These are phyloP conservation scores for Neoboletus subvelutipes DNA, from an alignment of 768 basidiomycete species.

Conservation along the genomic window DNA sequence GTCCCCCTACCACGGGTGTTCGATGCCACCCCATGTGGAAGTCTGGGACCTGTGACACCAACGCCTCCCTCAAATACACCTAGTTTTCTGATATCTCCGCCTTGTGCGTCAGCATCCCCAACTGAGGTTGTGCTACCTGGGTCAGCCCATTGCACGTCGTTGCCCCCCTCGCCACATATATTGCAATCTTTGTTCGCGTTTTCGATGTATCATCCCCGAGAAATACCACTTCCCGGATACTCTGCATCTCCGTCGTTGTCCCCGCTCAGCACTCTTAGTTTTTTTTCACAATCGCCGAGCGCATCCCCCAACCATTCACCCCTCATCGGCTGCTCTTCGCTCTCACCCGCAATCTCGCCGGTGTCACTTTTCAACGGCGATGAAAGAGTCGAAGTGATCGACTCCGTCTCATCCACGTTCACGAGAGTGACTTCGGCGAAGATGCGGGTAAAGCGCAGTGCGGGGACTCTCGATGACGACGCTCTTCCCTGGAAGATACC, in stretches of 20 bases:
- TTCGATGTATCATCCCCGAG: not conserved
- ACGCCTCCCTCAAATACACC: not conserved
- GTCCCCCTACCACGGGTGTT: not conserved
- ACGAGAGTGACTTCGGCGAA: not conserved
- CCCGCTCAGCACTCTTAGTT: slow-evolving; percentile 14
- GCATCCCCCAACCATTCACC: slow-evolving; percentile 5
- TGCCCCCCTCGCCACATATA: not conserved
- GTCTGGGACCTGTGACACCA: not conserved
- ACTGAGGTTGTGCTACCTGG: not conserved
- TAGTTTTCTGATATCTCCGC: not conserved
- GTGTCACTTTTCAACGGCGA: not conserved
- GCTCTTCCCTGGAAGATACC: not conserved
- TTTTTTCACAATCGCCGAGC: slow-evolving; percentile 10
- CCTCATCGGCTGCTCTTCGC: not conserved
- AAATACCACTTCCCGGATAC: not conserved
- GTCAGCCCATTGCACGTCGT: not conserved
- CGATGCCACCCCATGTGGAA: not conserved
- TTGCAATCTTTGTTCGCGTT: not conserved
- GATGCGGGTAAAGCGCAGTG: slow-evolving; percentile 14
- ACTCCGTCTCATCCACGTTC: not conserved
- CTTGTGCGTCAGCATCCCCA: not conserved
- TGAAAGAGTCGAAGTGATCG: not conserved
- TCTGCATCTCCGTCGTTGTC: slow-evolving; percentile 15
- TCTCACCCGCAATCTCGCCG: not conserved
- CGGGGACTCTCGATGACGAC: slow-evolving; percentile 2